A percentile compares a stretch with the other conserved stretches of the same genome.
These are phyloP conservation scores for Rhynchospora tenuis DNA, from an alignment of 176 grass and related monocot species.

Conservation along the genomic window DNA sequence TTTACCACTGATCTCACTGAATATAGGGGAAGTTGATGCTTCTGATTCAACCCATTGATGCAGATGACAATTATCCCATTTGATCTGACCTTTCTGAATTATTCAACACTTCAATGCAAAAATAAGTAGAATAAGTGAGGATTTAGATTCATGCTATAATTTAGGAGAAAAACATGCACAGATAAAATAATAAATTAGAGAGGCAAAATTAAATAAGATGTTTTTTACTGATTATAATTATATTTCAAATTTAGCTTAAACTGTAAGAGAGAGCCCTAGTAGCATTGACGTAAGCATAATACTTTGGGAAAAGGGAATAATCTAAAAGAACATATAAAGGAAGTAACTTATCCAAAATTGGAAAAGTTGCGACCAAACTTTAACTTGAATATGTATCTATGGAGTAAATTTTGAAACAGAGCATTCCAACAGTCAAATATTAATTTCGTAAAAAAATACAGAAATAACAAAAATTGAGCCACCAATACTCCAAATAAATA, in stretches of 20 bases:
- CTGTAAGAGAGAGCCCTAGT: not conserved
- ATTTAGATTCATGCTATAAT: not conserved
- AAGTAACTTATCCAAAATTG: not conserved
- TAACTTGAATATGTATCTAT: not conserved
- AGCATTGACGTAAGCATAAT: not conserved
- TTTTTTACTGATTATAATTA: no score
- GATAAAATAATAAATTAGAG: no score
- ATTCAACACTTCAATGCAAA: constrained; percentile 5
- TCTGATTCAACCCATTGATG: constrained; percentile 7
- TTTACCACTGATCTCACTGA: not conserved
- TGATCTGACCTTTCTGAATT: not conserved
- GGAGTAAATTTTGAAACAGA: not conserved
- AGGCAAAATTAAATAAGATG: no score
- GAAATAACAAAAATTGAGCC: not conserved
- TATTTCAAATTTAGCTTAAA: not conserved
- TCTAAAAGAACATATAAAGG: not conserved
- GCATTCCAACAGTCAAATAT: not conserved
- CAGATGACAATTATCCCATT: not conserved
- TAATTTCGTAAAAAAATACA: not conserved
- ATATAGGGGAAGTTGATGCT: not conserved
- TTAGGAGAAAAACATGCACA: no score
- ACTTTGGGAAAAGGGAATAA: not conserved
- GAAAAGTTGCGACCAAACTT: not conserved
- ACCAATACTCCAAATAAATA: not conserved
- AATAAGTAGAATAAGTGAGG: not conserved